These are phyloP conservation scores for Saccharomyces eubayanus DNA, from an alignment of 805 yeast genomes.

Conservation along the genomic window DNA sequence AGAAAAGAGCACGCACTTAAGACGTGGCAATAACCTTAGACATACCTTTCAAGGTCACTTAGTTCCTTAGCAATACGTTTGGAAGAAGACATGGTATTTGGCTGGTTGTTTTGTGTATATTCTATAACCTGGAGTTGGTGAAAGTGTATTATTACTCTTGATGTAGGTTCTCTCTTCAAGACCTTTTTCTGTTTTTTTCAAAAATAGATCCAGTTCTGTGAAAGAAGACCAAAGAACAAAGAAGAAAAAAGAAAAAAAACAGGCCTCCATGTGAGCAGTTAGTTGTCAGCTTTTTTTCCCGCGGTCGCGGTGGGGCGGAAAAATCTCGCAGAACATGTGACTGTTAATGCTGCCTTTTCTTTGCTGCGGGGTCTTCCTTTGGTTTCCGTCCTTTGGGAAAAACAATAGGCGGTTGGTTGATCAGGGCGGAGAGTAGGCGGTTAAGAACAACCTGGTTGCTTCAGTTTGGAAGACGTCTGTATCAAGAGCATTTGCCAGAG, in stretches of 20 bases:
- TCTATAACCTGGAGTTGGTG: neutral
- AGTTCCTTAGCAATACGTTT: constrained; percentile 96
- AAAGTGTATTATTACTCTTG: neutral
- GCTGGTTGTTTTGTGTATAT: neutral
- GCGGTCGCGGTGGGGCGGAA: neutral
- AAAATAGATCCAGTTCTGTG: neutral
- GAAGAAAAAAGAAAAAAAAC: constrained; percentile 14
- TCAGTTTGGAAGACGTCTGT: neutral
- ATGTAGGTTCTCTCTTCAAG: constrained; percentile 13
- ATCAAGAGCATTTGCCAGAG: neutral
- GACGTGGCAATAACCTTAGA: constrained; percentile 15
- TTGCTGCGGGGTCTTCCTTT: neutral
- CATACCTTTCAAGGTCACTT: constrained; percentile 88
- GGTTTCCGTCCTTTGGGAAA: neutral
- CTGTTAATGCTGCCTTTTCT: neutral
- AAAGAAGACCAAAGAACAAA: constrained; percentile 24
- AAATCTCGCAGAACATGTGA: neutral
- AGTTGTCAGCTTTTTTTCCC: neutral
- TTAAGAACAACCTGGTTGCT: neutral
- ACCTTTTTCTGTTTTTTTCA: constrained; percentile 10
- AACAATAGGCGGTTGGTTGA: neutral
- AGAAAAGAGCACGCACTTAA: neutral
- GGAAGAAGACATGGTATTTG: constrained; percentile 54
- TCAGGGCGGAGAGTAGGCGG: neutral
- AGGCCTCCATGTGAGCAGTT: neutral